Percentiles rank a stretch among this genome's conserved stretches.
Conservation (phyloP, 2,329 filamentous ascomycete species). For the Alternaria dauci region DNA sequence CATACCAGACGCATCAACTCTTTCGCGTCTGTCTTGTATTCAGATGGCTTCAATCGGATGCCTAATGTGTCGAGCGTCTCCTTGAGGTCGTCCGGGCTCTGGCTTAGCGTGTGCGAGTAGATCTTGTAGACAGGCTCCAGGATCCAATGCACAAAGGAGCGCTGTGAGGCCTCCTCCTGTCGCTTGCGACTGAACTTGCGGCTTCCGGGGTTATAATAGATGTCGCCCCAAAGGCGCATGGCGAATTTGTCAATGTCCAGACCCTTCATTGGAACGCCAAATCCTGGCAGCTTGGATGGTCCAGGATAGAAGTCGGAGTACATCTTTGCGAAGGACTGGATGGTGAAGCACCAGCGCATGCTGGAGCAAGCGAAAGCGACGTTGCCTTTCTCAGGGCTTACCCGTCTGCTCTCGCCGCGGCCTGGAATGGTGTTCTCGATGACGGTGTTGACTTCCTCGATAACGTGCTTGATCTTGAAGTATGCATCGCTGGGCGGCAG, state of each 20-base stretch:
- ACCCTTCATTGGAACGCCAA: conserved; percentile 45
- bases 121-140: conserved; percentile 98
- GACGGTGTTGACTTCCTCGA: conserved; percentile 96
- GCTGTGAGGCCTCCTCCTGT: conserved; percentile 78
- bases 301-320: conserved; percentile 88
- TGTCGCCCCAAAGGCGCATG: conserved; percentile 89
- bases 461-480: conserved; percentile 98
- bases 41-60: conserved; percentile 88
- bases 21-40: conserved; percentile 89
- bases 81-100: conserved; percentile 84
- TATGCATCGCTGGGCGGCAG: conserved; percentile 95
- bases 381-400: conserved; percentile 97
- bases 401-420: conserved; percentile 76
- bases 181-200: conserved; percentile 91
- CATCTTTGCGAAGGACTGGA: conserved; percentile 95
- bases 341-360: conserved; percentile 96
- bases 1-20: conserved; percentile 89
- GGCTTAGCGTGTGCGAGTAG: conserved; percentile 92
- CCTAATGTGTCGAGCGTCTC: conserved; percentile 79
- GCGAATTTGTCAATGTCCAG: conserved; percentile 85
- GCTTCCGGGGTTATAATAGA: conserved; percentile 92
- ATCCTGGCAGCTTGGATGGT: conserved; percentile 41
- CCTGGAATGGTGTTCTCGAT: conserved; percentile 89
- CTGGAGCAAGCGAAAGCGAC: conserved; percentile 94
- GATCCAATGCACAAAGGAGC: conserved; percentile 93